Conservation (phyloP, 2,329 filamentous ascomycete genomes). For the Cercospora sesami region DNA sequence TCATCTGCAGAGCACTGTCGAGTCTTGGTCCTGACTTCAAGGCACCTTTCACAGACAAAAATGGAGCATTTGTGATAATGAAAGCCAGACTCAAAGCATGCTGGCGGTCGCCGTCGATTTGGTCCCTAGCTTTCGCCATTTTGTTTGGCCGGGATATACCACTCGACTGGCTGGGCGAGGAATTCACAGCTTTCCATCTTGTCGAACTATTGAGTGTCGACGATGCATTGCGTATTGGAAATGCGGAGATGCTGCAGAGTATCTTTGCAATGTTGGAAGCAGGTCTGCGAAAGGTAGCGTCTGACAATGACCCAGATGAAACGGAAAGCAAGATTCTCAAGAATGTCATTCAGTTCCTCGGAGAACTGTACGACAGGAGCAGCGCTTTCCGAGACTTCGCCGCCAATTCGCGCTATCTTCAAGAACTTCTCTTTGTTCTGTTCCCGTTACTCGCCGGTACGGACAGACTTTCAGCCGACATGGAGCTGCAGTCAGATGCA, state of each 20-base stretch:
- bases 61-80: constrained; percentile 84
- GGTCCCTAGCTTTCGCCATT: constrained; percentile 85
- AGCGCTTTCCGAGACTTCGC: constrained; percentile 79
- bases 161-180: constrained; percentile 69
- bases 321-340: constrained; percentile 60
- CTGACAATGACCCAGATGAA: constrained; percentile 57
- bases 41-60: constrained; percentile 81
- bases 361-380: constrained; percentile 75
- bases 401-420: constrained; percentile 74
- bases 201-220: constrained; percentile 66
- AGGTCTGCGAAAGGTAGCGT: constrained; percentile 70
- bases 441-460: constrained; percentile 88
- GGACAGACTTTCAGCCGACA: constrained; percentile 78
- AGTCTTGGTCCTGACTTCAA: constrained; percentile 78
- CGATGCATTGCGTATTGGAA: constrained; percentile 64
- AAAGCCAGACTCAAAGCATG: constrained; percentile 77
- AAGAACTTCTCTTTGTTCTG: constrained; percentile 73
- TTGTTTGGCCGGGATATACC: constrained; percentile 78
- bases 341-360: constrained; percentile 75
- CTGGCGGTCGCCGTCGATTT: constrained; percentile 83
- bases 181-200: constrained; percentile 73
- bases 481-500: constrained; percentile 79
- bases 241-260: constrained; percentile 75
- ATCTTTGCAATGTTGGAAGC: constrained; percentile 85
- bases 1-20: constrained; percentile 80